Evolutionary conservation across 1,284 basidiomycete genomes (phyloP).

Genomic region (Phellinidium pouzarii): DNA sequence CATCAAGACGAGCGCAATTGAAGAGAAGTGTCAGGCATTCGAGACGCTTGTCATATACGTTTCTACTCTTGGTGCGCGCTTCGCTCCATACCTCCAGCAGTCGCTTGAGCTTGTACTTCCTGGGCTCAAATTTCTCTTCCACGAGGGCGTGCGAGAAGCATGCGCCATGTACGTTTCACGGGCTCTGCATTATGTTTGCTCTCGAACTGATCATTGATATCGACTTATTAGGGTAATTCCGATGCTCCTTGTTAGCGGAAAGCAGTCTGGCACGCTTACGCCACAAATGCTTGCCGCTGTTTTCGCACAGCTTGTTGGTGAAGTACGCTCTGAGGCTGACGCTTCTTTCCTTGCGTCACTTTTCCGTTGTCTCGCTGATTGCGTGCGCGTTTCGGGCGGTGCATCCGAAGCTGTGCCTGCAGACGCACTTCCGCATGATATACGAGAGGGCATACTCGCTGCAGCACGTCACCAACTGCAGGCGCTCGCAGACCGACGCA

Average conservation of each 20-base stretch:
- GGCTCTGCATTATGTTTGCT: background rate
- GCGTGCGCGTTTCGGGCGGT: constrained; percentile 56
- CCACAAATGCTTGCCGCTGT: constrained; percentile 65
- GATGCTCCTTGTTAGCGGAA: constrained; percentile 65
- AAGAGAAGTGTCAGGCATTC: constrained; percentile 84
- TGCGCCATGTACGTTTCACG: constrained; percentile 52
- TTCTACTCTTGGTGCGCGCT: constrained; percentile 58
- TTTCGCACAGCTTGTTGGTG: constrained; percentile 60
- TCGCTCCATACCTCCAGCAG: constrained; percentile 68
- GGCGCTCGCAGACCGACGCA: constrained; percentile 56
- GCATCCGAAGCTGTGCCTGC: constrained; percentile 22
- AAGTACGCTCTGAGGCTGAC: constrained; percentile 62
- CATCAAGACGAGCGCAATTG: constrained; percentile 72
- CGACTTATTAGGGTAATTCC: constrained; percentile 55
- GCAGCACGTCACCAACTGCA: constrained; percentile 66
- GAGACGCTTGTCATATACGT: constrained; percentile 79
- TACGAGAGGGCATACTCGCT: constrained; percentile 49
- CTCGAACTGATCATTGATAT: background rate
- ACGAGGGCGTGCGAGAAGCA: constrained; percentile 78
- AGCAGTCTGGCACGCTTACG: constrained; percentile 59
- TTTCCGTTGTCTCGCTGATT: constrained; percentile 70
- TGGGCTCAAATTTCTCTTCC: constrained; percentile 67
- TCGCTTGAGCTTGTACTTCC: constrained; percentile 68
- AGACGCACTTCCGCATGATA: constrained; percentile 42
- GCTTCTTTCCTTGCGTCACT: constrained; percentile 69